These are phyloP conservation scores for Botrytis paeoniae DNA, from an alignment of 2,329 filamentous ascomycete species.

Conservation along the genomic window DNA sequence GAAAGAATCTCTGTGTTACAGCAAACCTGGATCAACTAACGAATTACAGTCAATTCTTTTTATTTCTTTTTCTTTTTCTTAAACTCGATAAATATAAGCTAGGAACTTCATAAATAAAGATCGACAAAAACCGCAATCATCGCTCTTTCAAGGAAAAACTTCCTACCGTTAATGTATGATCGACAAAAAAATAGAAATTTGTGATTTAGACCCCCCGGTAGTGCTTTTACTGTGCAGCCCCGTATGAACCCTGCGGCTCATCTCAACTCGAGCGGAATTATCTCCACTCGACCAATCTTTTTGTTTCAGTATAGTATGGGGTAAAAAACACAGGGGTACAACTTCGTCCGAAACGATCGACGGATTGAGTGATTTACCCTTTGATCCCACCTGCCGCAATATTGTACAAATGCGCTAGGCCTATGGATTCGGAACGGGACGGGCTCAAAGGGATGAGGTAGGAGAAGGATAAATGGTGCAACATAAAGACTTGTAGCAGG, in stretches of 20 bases:
- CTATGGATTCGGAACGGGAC: background rate
- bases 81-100: background rate
- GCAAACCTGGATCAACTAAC: background rate
- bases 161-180: background rate
- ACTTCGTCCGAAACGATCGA: background rate
- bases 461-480: background rate
- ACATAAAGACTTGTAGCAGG: background rate
- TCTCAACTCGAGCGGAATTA: background rate
- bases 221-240: background rate
- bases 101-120: background rate
- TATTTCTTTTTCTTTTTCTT: background rate
- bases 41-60: background rate
- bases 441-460: background rate
- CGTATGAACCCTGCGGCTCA: background rate
- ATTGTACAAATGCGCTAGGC: background rate
- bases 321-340: background rate
- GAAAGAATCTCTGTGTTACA: background rate
- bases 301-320: background rate
- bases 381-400: background rate
- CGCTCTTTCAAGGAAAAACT: background rate
- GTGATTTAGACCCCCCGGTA: background rate
- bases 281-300: background rate
- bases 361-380: background rate
- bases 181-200: background rate
- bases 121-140: background rate